Base-by-base conservation (phyloP, 73 alveolate species). In the Diophrys appendiculata region DNA sequence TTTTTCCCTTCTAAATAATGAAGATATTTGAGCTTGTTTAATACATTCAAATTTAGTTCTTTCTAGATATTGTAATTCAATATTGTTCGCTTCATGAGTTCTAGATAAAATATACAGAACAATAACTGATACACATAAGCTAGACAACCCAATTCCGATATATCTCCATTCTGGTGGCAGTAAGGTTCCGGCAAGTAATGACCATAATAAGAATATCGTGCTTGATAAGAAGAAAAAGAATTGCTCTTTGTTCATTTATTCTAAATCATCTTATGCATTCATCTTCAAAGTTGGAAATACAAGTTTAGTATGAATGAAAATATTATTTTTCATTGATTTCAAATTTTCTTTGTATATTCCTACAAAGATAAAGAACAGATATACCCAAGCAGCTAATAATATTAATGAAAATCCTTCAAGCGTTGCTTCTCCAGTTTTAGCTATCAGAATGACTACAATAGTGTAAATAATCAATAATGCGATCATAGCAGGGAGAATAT, bases 171-270 rank as follows among this genome's bases (percentile, higher is more conserved):
- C 53, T 2, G 53, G 35, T 35, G 26, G 18, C 1, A 79, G 67
- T 11, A 79, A 28, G 60, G 69, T 79, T 0, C 88, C 81, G 2
- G 88, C 88, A 26, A 79, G 67, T 72, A 79, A 79, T 29, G 81
- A 69, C 88, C 88, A 79, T 1, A 76, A 33, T 35, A 79, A 60
- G 68, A 79, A 79, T 22, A 52, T 69, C 1, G 52, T 27, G n/a
- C 69, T 53, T 29, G 88, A 23, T 0, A 26, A 0, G 35, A 68
- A 29, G 30, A 69, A 79, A 30, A 43, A 79, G 5, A 52, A 27
- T n/a, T 43, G 31, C 28, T 79, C 88, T 13, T 29, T 28, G 28
- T 68, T 79, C 1, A 23, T 3, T 23, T 60, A 27, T 11, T 23
- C 5, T 3, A 60, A 30, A 25, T 32, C 68, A 52, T 35, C 52